Percentiles rank a stretch among this genome's conserved stretches.
Evolutionary conservation across 805 yeast genomes (phyloP).

Genomic region (Priceomyces melissophilus): DNA sequence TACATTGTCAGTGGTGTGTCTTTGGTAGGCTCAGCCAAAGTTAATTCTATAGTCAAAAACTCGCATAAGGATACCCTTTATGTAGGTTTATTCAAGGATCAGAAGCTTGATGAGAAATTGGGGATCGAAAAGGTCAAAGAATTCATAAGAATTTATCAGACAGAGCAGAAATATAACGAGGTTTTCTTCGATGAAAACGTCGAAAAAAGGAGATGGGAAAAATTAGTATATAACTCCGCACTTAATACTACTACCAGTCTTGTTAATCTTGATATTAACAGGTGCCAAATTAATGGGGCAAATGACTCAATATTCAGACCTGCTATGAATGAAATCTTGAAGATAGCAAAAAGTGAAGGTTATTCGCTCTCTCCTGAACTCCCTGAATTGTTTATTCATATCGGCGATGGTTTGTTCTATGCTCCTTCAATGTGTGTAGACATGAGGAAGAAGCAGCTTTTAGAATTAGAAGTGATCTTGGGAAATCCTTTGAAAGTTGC

Average conservation of each 20-base stretch:
- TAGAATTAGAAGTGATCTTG: constrained; percentile 38
- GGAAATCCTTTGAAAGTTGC: constrained; percentile 42
- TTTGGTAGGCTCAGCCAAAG: constrained; percentile 32
- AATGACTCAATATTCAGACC: constrained; percentile 39
- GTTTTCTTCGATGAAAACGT: constrained; percentile 27
- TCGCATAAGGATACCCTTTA: constrained; percentile 18
- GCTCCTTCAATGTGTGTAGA: constrained; percentile 42
- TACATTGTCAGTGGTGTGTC: constrained; percentile 35
- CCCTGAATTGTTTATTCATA: constrained; percentile 49
- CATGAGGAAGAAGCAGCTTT: constrained; percentile 30
- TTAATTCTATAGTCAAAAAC: constrained; percentile 17
- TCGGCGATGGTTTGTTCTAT: constrained; percentile 43
- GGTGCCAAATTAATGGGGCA: constrained; percentile 34
- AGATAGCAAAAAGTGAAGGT: constrained; percentile 69
- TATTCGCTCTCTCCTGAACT: constrained; percentile 48
- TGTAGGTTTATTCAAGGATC: constrained; percentile 20
- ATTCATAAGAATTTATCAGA: constrained; percentile 27
- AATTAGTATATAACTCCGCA: constrained; percentile 34
- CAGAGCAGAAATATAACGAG: constrained; percentile 19
- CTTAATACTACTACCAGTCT: constrained; percentile 35
- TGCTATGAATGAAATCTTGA: constrained; percentile 64
- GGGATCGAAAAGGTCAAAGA: constrained; percentile 10
- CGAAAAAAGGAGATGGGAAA: constrained; percentile 36
- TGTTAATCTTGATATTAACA: constrained; percentile 29
- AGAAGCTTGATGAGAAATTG: constrained; percentile 10